Percentiles rank a stretch among this genome's conserved stretches.
Conservation (phyloP, 306 rosid species). For the Vachellia collinsii region DNA sequence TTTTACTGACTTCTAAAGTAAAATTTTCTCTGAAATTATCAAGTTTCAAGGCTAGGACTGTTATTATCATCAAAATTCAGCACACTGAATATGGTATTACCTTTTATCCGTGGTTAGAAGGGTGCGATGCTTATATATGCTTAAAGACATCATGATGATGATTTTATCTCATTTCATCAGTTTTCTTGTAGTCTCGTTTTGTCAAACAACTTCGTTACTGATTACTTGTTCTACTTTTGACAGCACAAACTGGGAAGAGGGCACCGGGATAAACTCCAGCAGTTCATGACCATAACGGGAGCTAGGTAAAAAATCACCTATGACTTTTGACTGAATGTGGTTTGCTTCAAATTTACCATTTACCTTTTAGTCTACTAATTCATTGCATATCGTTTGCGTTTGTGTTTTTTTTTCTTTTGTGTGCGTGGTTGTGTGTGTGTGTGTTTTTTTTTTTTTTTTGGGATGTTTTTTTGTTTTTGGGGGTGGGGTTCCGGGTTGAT, state of each 20-base stretch:
- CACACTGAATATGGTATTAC: neutral
- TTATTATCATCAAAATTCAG: neutral
- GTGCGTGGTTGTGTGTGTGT: neutral
- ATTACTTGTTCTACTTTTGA: slow-evolving; percentile 36
- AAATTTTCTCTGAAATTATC: neutral
- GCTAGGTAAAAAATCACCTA: slow-evolving; percentile 62
- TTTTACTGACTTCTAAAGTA: neutral
- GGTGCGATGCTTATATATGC: neutral
- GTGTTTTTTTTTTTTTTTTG: no score
- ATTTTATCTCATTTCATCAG: neutral
- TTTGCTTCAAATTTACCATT: neutral
- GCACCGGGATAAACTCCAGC: slow-evolving; percentile 95
- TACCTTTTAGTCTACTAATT: slow-evolving; percentile 6
- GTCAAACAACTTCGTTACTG: neutral
- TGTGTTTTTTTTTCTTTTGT: no score
- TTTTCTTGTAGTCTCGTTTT: neutral
- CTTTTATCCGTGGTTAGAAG: neutral
- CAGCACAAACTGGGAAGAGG: slow-evolving; percentile 95
- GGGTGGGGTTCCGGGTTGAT: neutral
- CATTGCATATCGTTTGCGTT: neutral
- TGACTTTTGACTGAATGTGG: slow-evolving; percentile 10
- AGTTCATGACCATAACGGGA: slow-evolving; percentile 89
- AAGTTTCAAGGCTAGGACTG: neutral
- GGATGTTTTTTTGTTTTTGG: neutral
- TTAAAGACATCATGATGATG: neutral